These are phyloP conservation scores for Pholiota microspora DNA, from an alignment of 768 basidiomycete species.

Conservation along the genomic window DNA sequence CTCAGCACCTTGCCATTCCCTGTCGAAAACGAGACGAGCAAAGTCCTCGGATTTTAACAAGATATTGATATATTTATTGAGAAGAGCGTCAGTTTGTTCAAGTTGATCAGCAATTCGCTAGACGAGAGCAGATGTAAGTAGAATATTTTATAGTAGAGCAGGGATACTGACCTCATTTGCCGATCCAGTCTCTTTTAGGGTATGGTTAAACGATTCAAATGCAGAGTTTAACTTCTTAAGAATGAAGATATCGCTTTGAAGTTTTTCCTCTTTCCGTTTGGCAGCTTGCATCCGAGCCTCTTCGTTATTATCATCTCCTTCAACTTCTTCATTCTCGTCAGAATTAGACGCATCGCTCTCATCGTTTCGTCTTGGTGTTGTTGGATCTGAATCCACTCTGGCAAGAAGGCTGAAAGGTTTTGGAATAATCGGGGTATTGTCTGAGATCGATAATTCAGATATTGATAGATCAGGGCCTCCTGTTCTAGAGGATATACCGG, in stretches of 20 bases:
- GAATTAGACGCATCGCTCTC: background rate
- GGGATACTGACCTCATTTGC: conserved; percentile 61
- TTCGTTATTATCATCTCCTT: conserved; percentile 6
- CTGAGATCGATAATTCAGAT: conserved; percentile 34
- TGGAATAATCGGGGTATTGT: conserved; percentile 21
- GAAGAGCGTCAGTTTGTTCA: conserved; percentile 66
- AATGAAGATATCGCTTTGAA: conserved; percentile 71
- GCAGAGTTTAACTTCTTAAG: conserved; percentile 71
- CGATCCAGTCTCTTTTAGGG: conserved; percentile 58
- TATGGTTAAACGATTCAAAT: conserved; percentile 67
- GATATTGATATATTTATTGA: conserved; percentile 73
- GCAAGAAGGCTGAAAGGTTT: conserved; percentile 26
- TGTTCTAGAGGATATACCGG: conserved; percentile 21
- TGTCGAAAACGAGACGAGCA: conserved; percentile 70
- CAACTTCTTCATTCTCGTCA: background rate
- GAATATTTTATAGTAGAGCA: background rate
- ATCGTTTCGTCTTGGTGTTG: conserved; percentile 13
- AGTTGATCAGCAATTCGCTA: conserved; percentile 68
- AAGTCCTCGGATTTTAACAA: conserved; percentile 69
- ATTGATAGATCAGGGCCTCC: conserved; percentile 34
- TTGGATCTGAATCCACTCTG: conserved; percentile 13
- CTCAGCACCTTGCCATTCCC: conserved; percentile 73
- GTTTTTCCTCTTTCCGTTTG: conserved; percentile 58
- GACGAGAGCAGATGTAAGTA: background rate
- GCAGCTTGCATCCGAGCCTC: conserved; percentile 16